Evolutionary conservation across 1,139 yeast genomes (phyloP).

Genomic region (Arxiozyma telluris): DNA sequence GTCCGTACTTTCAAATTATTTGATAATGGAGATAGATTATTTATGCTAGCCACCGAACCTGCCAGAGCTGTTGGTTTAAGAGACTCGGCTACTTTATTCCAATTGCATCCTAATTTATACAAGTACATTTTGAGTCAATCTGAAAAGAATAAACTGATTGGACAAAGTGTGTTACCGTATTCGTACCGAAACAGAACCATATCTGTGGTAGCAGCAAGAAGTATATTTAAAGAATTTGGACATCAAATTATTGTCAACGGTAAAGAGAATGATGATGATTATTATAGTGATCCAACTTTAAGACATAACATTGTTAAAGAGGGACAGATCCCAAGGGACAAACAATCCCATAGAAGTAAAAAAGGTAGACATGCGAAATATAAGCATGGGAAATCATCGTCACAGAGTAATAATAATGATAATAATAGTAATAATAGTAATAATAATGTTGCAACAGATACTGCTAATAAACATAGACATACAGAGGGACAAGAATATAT

Average conservation of each 20-base stretch:
- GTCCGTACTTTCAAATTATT: conserved; percentile 73
- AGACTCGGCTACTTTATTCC: conserved; percentile 84
- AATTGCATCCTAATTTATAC: conserved; percentile 62
- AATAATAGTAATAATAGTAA: no score
- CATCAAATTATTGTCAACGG: conserved; percentile 77
- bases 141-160: conserved; percentile 76
- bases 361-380: neutral
- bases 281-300: conserved; percentile 68
- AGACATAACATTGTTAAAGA: conserved; percentile 58
- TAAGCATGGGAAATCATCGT: conserved; percentile 4
- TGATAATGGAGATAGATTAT: conserved; percentile 64
- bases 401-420: conserved; percentile 10
- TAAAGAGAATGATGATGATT: conserved; percentile 74
- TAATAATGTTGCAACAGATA: conserved; percentile 5
- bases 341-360: conserved; percentile 4
- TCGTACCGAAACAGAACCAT: conserved; percentile 88
- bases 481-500: conserved; percentile 3
- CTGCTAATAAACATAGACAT: neutral
- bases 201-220: conserved; percentile 82
- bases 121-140: conserved; percentile 68
- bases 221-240: conserved; percentile 88
- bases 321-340: conserved; percentile 70
- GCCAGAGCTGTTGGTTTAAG: conserved; percentile 92
- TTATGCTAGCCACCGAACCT: conserved; percentile 92
- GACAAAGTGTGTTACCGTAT: conserved; percentile 74